Evolutionary conservation across 1,284 basidiomycete species (phyloP), one percentile per base, ranked within the genome.

Genomic region (Cryptococcus depauperatus): DNA sequence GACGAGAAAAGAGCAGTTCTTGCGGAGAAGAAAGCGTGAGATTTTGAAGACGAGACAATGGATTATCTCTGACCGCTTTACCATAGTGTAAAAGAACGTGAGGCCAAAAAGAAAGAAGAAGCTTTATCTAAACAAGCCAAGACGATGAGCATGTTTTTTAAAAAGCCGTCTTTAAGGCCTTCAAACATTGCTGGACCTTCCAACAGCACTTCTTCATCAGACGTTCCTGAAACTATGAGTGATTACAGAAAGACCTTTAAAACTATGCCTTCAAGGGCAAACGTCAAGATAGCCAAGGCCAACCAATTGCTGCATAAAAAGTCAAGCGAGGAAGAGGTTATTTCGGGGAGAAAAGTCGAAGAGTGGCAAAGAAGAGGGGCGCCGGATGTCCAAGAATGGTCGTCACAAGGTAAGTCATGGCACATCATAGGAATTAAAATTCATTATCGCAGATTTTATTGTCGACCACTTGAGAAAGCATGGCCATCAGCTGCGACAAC

Each of bases 61-160:
- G 10, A 26, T 22, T 26, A 13, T 22, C n/a, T 18, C 10, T 44
- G 43, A 40, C n/a, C n/a, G 51, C 37, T 11, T 7, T 2, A 27
- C 21, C 19, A 3, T 46, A 66, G 64, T 3, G 58, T 54, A 1
- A 61, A 59, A 44, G 59, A 64, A n/a, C 49, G 52, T 4, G 60
- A 59, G 30, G 50, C 55, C 43, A 42, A 61, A 48, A 60, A 61
- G 51, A 60, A 61, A 45, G 54, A 56, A 10, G 54, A 51, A 6
- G 41, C 46, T 13, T 41, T 55, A 30, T 57, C 57, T 3, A 68
- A 68, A 48, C 62, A 64, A 40, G 51, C 54, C 0, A 52, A 58
- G 32, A 48, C 52, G 18, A 58, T 65, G 45, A 50, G 46, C 18
- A 43, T 51, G 8, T 67, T 67, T 48, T 64, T 69, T 56, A 60